Evolutionary conservation across 306 rosid genomes (phyloP).

Genomic region (Castanea mollissima): DNA sequence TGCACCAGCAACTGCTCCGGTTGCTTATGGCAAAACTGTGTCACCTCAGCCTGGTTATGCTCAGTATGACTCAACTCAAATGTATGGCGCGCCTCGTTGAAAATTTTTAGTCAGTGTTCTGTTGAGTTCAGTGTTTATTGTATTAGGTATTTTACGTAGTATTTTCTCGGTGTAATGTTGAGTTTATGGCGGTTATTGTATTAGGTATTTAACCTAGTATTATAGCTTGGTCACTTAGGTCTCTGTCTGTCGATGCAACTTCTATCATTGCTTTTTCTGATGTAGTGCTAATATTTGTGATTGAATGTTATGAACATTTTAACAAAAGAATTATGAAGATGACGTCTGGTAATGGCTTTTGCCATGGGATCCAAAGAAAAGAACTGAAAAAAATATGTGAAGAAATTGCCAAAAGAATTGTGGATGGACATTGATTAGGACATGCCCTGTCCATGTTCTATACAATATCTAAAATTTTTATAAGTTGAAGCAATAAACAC

Average conservation of each 20-base stretch:
- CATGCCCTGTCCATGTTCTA: no score
- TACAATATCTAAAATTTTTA: no score
- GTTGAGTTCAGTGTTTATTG: background rate
- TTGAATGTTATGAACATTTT: background rate
- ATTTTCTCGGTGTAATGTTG: background rate
- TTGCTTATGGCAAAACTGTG: conserved; percentile 64
- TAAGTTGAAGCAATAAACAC: no score
- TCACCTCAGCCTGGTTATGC: conserved; percentile 91
- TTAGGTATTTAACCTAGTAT: background rate
- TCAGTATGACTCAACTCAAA: conserved; percentile 83
- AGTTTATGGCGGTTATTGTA: background rate
- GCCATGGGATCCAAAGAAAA: background rate
- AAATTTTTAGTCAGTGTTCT: background rate
- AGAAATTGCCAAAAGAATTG: no score
- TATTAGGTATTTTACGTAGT: background rate
- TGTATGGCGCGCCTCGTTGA: conserved; percentile 71
- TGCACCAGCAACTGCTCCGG: conserved; percentile 54
- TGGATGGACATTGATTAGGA: no score
- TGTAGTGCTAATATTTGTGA: background rate
- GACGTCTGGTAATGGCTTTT: no score
- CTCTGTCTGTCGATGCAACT: background rate
- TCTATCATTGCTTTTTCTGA: background rate
- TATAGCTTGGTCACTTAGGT: background rate
- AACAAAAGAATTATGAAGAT: background rate
- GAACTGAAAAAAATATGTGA: no score